Evolutionary conservation across 257 asterid species (phyloP).

Genomic region (Jaltomata sinuosa): DNA sequence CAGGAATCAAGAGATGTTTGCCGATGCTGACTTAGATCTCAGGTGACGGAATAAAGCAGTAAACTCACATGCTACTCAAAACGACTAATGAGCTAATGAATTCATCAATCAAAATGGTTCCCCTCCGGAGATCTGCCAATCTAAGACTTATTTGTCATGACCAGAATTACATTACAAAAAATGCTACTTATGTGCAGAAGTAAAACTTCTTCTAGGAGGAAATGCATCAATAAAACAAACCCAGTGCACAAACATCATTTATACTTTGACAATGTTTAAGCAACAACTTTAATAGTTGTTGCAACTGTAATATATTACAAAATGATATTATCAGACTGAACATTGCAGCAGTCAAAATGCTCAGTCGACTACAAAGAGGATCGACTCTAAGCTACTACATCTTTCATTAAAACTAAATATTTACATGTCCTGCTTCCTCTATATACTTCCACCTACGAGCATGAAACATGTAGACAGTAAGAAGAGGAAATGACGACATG

Average conservation of each 20-base stretch:
- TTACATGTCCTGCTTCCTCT: background rate
- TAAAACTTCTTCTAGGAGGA: background rate
- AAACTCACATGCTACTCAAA: background rate
- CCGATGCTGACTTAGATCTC: background rate
- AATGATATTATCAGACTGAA: background rate
- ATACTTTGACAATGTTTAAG: background rate
- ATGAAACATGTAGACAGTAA: background rate
- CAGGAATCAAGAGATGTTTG: background rate
- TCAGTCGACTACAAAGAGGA: background rate
- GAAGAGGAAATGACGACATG: background rate
- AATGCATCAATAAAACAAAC: background rate
- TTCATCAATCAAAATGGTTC: background rate
- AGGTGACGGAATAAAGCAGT: background rate
- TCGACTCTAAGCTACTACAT: background rate
- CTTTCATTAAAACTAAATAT: background rate
- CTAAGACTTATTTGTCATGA: background rate
- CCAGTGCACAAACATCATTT: background rate
- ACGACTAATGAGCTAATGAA: background rate
- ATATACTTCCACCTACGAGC: background rate
- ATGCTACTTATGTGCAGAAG: background rate
- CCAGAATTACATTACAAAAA: background rate
- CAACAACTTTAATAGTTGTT: background rate
- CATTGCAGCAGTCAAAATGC: background rate
- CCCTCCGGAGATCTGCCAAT: background rate
- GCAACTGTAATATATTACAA: background rate